Conservation (phyloP, 2,329 filamentous ascomycete species). For the Pseudocercospora musae region DNA sequence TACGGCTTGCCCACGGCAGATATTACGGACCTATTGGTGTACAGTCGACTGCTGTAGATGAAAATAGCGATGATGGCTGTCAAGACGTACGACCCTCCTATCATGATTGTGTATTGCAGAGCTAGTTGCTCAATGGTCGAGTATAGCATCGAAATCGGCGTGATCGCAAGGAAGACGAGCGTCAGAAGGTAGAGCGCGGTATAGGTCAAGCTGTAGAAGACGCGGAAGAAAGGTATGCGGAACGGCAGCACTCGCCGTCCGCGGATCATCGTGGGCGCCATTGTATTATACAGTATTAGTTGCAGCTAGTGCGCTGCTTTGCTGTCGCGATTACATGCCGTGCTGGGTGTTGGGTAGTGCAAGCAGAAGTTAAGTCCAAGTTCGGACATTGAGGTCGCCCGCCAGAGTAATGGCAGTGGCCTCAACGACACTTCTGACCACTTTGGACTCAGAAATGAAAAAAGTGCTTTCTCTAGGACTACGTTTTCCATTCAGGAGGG, state of each 20-base stretch:
- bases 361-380: background rate
- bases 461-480: background rate
- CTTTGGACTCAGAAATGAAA: background rate
- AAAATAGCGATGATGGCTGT: conserved; percentile 68
- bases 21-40: conserved; percentile 76
- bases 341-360: background rate
- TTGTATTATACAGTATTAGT: conserved; percentile 5
- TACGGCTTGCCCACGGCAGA: conserved; percentile 81
- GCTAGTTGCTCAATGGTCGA: conserved; percentile 67
- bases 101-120: conserved; percentile 77
- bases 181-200: conserved; percentile 71
- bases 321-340: conserved; percentile 12
- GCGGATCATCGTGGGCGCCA: conserved; percentile 14
- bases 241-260: conserved; percentile 33
- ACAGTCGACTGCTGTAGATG: conserved; percentile 80
- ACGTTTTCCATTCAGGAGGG: background rate
- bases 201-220: conserved; percentile 76
- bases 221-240: conserved; percentile 63
- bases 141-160: conserved; percentile 73
- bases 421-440: background rate
- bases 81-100: conserved; percentile 71
- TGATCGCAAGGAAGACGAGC: conserved; percentile 69
- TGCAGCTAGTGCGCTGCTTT: conserved; percentile 17
- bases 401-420: background rate
- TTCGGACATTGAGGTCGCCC: background rate